Base-by-base conservation (phyloP, 2,329 filamentous ascomycete genomes). In the Elsinoe batatas region DNA sequence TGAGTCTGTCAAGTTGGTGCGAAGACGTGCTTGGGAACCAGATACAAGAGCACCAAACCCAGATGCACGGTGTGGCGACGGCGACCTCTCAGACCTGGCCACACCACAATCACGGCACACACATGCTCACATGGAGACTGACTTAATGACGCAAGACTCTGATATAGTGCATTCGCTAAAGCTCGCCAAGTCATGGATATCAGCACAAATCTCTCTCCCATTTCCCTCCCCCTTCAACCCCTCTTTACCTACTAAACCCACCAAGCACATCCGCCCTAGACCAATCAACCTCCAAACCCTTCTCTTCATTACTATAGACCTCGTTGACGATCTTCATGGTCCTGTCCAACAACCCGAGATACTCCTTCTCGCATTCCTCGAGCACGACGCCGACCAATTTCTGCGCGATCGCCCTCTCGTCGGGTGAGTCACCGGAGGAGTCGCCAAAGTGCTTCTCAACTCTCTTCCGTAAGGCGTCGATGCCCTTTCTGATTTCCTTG, bases 391-490 rank as follows among this genome's bases (percentile, higher is more conserved):
- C 69, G 20, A 84, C 79, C 51, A 85, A 65, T 53, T 74, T 76
- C 6, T 78, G 71, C 63, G 81, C 85, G 54, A 85, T 74, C 18
- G 74, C 79, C 15, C 38, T 40, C 10, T 55, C 53, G 15, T 55
- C 53, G 11, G 53, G 8, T 11, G 38, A 44, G 56, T 83, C 81
- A 60, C 91, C 87, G 62, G 94, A 89, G 4, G 84, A 87, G 62
- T 95, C 89, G 42, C 89, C 89, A 76, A 97, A 97, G 71, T 97
- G 91, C 74, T 97, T 98, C 72, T 97, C 91, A 1, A 97, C 88
- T 50, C 91, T 81, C 74, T 95, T 95, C 65, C 85, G 85, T 62
- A 97, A 76, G 54, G 88, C 81, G 64, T 95, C 89, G 62, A 95
- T 85, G n/a, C 91, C 91, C 67, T 91, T 90, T 61, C 87, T 81